Evolutionary conservation across 2,329 filamentous ascomycete species (phyloP), one percentile per base, ranked within the genome.

Genomic region (Fragosphaeria purpurea): DNA sequence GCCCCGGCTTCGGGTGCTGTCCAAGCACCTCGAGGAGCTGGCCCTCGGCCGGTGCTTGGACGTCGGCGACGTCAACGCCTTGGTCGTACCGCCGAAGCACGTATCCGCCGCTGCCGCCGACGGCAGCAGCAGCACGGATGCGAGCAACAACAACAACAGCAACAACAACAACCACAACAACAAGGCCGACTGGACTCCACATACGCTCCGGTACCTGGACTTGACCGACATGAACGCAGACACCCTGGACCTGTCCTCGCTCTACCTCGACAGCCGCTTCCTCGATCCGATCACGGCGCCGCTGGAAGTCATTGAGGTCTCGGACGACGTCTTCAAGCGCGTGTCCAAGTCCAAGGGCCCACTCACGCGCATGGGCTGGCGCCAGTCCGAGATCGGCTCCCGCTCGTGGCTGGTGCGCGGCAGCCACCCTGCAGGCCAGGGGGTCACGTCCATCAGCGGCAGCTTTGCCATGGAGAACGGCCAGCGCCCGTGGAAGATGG

Each of bases 401-500:
- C 69, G 80, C 46, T 74, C 79, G 63, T 77, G 85, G 84, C 63
- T 90, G 65, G 85, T 89, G 66, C 69, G 82, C 72, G 35, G 65
- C 55, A 58, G 70, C 56, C 67, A 72, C 52, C 60, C 61, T 10
- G 54, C 57, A 41, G 30, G 38, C 45, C 80, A 85, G 61, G 76
- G 32, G 7, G 7, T 39, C 7, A 22, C 44, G 34, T 38, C 30
- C 8, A 46, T 10, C 22, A 48, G 7, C 4, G 53, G 55, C 42
- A 48, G 32, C 12, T 56, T 51, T 46, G 51, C 53, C 45, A 57
- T 57, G 56, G 54, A 55, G 42, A 52, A 82, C 57, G 80, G 80
- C 2, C 65, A 70, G 44, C 72, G 82, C 35, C 69, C 71, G 60
- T 93, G 87, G 87, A 93, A 93, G 71, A 85, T 88, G 83, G 87